Evolutionary conservation across 2,329 filamentous ascomycete species (phyloP), one percentile per base, ranked within the genome.

Genomic region (Botrytis squamosa): DNA sequence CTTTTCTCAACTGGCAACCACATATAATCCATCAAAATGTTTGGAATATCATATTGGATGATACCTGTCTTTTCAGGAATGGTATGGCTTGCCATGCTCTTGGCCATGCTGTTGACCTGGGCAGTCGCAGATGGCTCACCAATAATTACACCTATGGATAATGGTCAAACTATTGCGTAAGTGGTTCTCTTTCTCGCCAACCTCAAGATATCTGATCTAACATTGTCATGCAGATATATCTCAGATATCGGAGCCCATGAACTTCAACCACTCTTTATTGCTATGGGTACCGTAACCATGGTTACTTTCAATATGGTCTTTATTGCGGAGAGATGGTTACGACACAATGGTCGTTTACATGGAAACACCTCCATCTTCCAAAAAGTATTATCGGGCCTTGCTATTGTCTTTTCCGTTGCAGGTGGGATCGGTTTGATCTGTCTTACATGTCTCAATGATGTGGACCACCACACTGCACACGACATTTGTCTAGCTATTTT

Each of bases 291-390:
- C 66, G 83, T 93, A 62, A 93, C 92, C 8, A 92, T 93, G 40
- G 85, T 97, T 63, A 90, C 92, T 74, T 91, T 98, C 79, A 92
- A 96, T 83, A 83, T 93, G 18, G 89, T 91, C 36, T 96, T 98
- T 81, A 83, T 92, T 69, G 84, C 91, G 20, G 95, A 97, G 84
- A 90, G 94, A 76, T 96, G 91, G 89, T 86, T 98, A 65, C 91
- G 95, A 69, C 94, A 98, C 83, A 86, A 85, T 33, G 92, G 93
- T 22, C 90, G 93, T 18, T 87, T 98, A 38, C 88, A 91, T 5
- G 91, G 89, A 75, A 97, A 97, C 83, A 83, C 87, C 22, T 89
- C 88, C 9, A 76, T 79, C 14, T 84, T 82, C 75, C 90, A 94
- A 80, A 93, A 91, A 82, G 77, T 88, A 9, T 85, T 93, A 25